Conservation (phyloP, 331 rosid species). For the Cydonia oblonga region DNA sequence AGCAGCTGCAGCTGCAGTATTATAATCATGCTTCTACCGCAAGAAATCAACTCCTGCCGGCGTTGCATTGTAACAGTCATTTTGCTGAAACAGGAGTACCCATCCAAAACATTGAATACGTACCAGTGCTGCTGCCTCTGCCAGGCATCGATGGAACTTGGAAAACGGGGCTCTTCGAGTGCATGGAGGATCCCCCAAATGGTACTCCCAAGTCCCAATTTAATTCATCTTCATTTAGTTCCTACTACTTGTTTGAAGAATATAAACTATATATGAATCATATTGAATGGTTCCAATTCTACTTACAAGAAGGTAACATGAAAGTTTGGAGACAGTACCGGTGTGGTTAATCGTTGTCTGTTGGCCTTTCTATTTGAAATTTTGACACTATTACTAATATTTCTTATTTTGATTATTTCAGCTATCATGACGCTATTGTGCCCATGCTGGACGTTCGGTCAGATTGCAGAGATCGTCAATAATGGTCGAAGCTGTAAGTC, state of each 20-base stretch:
- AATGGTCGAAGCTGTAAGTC: slow-evolving; percentile 15
- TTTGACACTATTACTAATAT: neutral
- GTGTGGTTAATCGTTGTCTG: no score
- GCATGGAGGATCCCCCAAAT: neutral
- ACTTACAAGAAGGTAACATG: neutral
- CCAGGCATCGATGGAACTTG: neutral
- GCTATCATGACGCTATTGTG: slow-evolving; percentile 7
- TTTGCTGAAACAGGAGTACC: slow-evolving; percentile 6
- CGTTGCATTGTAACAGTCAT: neutral
- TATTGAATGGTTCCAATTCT: neutral
- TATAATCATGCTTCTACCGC: neutral
- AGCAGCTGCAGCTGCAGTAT: neutral
- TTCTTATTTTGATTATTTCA: neutral
- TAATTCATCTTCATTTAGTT: neutral
- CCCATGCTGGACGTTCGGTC: slow-evolving; percentile 21
- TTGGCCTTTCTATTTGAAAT: no score
- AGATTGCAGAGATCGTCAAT: slow-evolving; percentile 19
- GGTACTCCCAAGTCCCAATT: neutral
- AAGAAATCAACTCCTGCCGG: neutral
- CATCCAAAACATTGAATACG: neutral
- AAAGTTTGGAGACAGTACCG: no score
- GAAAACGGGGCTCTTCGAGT: slow-evolving; percentile 2
- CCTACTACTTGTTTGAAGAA: neutral
- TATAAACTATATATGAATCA: no score
- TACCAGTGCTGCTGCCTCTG: neutral